Conservation (phyloP, 768 basidiomycete genomes). For the Asterophora parasitica region DNA sequence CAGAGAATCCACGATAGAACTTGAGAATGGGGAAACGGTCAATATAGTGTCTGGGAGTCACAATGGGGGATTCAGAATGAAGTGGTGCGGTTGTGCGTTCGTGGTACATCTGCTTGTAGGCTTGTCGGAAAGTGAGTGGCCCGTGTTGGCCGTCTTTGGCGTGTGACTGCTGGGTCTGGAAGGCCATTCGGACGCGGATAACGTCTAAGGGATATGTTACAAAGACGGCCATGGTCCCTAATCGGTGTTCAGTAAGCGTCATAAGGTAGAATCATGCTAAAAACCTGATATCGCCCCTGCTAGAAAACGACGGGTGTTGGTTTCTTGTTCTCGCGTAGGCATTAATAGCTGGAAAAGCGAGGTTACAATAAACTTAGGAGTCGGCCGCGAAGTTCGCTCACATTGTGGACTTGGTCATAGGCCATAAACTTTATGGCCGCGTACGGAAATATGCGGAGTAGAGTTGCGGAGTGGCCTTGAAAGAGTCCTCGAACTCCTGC, state of each 20-base stretch:
- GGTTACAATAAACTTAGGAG: conserved; percentile 2
- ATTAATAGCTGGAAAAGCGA: conserved; percentile 60
- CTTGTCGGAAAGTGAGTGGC: conserved; percentile 49
- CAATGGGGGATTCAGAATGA: conserved; percentile 19
- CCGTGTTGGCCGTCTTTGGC: conserved; percentile 21
- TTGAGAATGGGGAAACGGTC: conserved; percentile 72
- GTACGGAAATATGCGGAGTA: conserved; percentile 93
- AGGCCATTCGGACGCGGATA: conserved; percentile 94
- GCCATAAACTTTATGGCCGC: conserved; percentile 97
- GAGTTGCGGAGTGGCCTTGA: conserved; percentile 94
- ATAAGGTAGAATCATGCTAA: conserved; percentile 6
- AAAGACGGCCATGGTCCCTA: conserved; percentile 81
- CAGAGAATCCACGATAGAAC: conserved; percentile 97
- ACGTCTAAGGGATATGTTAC: conserved; percentile 96
- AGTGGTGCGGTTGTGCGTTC: conserved; percentile 43
- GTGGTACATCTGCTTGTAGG: conserved; percentile 62
- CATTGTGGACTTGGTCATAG: conserved; percentile 83
- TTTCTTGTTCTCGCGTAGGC: conserved; percentile 76
- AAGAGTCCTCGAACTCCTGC: conserved; percentile 76
- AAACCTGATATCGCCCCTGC: conserved; percentile 88
- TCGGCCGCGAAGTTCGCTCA: conserved; percentile 26
- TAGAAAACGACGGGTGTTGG: conserved; percentile 71
- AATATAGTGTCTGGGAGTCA: conserved; percentile 33
- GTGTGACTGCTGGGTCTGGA: conserved; percentile 47
- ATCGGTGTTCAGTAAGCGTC: conserved; percentile 2